A percentile compares a stretch with the other conserved stretches of the same genome.
phyloP scores from a whole-genome alignment of 2,329 filamentous ascomycete genomes.

The Neoscytalidium dimidiatum region DNA sequence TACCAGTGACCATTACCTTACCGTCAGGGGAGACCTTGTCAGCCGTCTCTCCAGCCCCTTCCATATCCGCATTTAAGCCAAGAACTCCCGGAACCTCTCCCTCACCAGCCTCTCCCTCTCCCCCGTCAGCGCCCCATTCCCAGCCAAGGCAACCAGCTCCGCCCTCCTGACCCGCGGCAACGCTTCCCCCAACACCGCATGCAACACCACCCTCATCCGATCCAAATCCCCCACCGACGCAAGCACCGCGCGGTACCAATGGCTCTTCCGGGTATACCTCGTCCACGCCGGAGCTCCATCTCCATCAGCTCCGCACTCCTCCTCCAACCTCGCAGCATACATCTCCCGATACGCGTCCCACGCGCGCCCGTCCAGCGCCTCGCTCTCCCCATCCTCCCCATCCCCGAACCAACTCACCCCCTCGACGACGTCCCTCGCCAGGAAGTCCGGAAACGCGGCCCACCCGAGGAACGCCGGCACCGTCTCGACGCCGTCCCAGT shows the following conservation, averaged over 20 bases:
- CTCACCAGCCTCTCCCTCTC: background rate
- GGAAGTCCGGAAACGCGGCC: background rate
- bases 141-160: background rate
- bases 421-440: background rate
- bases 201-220: background rate
- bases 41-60: background rate
- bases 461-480: conserved; percentile 23
- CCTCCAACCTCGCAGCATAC: background rate
- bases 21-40: no score
- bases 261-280: background rate
- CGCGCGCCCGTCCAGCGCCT: background rate
- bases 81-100: background rate
- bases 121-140: background rate
- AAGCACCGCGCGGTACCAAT: background rate
- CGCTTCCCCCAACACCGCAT: background rate
- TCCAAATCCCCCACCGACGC: background rate
- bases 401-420: background rate
- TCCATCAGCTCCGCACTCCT: background rate
- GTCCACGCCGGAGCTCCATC: background rate
- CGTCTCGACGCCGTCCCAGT: conserved; percentile 24
- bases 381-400: background rate
- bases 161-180: background rate
- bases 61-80: background rate
- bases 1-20: no score
- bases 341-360: background rate